Conservation (phyloP, 768 basidiomycete species). For the Calocera viscosa region DNA sequence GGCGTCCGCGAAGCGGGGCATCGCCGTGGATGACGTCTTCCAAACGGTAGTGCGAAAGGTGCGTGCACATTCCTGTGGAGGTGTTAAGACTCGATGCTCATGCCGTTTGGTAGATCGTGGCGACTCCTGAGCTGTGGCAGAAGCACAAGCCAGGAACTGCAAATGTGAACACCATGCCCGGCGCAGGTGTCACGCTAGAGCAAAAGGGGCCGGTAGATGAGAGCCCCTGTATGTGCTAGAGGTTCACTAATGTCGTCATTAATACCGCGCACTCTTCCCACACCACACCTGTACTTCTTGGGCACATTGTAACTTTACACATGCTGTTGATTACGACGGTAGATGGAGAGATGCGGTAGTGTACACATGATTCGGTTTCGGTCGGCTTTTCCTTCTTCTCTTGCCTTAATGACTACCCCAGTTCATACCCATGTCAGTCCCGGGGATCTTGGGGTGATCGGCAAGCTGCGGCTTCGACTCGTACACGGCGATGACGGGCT, state of each 20-base stretch:
- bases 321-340: neutral
- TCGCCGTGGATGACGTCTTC: slow-evolving; percentile 68
- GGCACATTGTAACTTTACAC: neutral
- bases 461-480: slow-evolving; percentile 77
- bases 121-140: slow-evolving; percentile 68
- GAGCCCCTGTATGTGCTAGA: neutral
- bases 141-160: slow-evolving; percentile 12
- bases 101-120: slow-evolving; percentile 35
- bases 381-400: too few relatives aligned
- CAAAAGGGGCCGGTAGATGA: neutral
- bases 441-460: slow-evolving; percentile 77
- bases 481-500: slow-evolving; percentile 75
- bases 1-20: slow-evolving; percentile 81
- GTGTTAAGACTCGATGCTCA: neutral
- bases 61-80: slow-evolving; percentile 13
- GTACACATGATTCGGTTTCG: too few relatives aligned
- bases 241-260: neutral
- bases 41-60: slow-evolving; percentile 69
- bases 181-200: neutral
- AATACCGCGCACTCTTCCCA: too few relatives aligned
- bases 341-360: too few relatives aligned
- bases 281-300: too few relatives aligned
- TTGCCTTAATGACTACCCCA: neutral
- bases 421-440: slow-evolving; percentile 36
- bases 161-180: slow-evolving; percentile 1